These are phyloP conservation scores for Diplogelasinospora grovesii DNA, from an alignment of 495 filamentous ascomycete genomes.

Conservation along the genomic window DNA sequence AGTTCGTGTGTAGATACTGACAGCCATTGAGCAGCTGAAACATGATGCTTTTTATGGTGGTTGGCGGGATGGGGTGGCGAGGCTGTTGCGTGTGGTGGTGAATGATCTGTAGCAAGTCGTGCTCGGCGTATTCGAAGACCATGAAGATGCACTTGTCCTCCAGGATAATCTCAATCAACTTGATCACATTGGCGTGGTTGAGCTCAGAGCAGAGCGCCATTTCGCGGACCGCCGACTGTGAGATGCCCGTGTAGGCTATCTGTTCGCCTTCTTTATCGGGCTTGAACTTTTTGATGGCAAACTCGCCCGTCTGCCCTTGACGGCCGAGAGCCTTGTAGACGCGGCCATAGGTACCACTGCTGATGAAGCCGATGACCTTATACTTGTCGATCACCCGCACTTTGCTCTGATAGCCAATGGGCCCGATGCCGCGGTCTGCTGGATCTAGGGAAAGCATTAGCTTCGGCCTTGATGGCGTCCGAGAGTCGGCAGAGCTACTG, in stretches of 20 bases:
- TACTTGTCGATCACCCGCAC: conserved; percentile 86
- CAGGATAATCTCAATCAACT: conserved; percentile 89
- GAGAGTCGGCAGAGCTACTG: conserved; percentile 15
- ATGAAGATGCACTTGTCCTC: conserved; percentile 99
- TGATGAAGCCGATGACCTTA: conserved; percentile 95
- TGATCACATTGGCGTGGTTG: conserved; percentile 81
- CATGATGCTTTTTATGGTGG: conserved; percentile 83
- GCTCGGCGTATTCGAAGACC: conserved; percentile 99
- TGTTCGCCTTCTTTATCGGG: conserved; percentile 97
- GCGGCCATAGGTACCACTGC: conserved; percentile 95
- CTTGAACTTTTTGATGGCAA: conserved; percentile 99
- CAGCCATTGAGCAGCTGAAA: conserved; percentile 92
- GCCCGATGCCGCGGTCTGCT: conserved; percentile 37
- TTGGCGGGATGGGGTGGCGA: conserved; percentile 77
- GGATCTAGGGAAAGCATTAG: conserved; percentile 35
- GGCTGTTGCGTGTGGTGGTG: conserved; percentile 91
- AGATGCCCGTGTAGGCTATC: conserved; percentile 93
- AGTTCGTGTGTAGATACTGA: conserved; percentile 91
- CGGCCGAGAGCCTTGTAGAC: conserved; percentile 92
- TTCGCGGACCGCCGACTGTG: conserved; percentile 92
- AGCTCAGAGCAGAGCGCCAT: conserved; percentile 98
- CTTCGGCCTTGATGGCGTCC: conserved; percentile 1
- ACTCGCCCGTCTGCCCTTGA: conserved; percentile 65
- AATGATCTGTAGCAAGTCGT: conserved; percentile 95
- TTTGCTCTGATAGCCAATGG: conserved; percentile 67